Evolutionary conservation across 1,139 yeast species (phyloP), one percentile per base, ranked within the genome.

Genomic region (Yamadazyma mexicana): DNA sequence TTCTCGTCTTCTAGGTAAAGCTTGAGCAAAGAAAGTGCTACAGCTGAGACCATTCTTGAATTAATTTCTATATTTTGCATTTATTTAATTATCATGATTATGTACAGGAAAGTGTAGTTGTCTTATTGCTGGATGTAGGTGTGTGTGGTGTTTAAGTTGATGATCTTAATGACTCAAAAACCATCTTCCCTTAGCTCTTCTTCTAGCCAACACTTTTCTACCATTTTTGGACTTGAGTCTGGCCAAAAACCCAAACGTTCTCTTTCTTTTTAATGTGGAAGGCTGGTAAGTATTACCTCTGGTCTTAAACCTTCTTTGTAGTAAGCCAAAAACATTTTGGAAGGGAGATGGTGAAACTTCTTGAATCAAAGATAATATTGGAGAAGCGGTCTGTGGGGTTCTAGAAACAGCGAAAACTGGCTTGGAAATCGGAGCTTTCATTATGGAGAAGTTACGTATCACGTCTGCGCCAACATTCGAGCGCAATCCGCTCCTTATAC

Each of bases 241-340:
- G n/a, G 96, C 92, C 55, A 92, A 72, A 54, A 91, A 92, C 0
- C 98, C 98, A 46, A 87, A 76, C 26, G 86, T 83, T 64, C 96
- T 83, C 71, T 92, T 92, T 61, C 98, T 78, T 59, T 87, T 88
- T 48, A 87, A 69, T 1, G 95, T 89, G 43, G 91, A 84, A 34
- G 98, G 98, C 62, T 91, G 98, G 64, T 85, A 92, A 17, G 96
- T 88, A 66, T 88, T 86, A 64, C 98, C 98, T 70, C 95, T 81
- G 22, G 89, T 74, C 59, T 86, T 83, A 83, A 91, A 83, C 69
- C 96, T 78, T 66, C 73, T 64, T 58, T 76, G 77, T 53, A 75
- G 54, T 49, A 79, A 62, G 56, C 77, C 63, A 40, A 66, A 42
- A 6, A 66, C 44, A 29, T 58, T 48, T 40, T 52, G 59, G 31